Conservation (phyloP, 2,329 filamentous ascomycete species). For the Sarocladium kiliense region DNA sequence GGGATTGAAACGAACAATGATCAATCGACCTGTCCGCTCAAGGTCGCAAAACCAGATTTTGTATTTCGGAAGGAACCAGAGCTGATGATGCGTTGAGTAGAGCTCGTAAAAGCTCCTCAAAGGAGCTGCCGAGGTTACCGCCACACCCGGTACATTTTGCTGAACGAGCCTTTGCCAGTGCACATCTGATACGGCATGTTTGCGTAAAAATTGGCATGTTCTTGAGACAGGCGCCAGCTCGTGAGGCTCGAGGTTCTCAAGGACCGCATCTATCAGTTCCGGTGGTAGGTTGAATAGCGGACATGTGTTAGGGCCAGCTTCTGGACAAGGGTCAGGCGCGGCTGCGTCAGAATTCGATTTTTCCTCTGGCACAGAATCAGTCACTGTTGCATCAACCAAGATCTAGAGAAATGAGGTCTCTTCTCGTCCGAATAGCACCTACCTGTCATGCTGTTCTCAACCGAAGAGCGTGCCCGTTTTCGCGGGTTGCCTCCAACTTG, state of each 20-base stretch:
- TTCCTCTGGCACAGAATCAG: too few relatives aligned
- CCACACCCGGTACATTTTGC: slow-evolving; percentile 54
- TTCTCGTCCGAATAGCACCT: too few relatives aligned
- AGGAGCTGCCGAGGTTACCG: slow-evolving; percentile 50
- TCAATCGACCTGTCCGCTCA: slow-evolving; percentile 66
- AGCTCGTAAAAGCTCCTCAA: slow-evolving; percentile 63
- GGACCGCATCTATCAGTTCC: slow-evolving; percentile 70
- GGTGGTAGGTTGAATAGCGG: slow-evolving; percentile 56
- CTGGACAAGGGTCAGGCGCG: too few relatives aligned
- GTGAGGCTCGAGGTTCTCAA: slow-evolving; percentile 58
- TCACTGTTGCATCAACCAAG: too few relatives aligned
- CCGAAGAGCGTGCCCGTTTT: neutral
- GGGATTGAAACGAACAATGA: slow-evolving; percentile 73
- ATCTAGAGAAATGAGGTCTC: too few relatives aligned
- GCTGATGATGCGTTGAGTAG: slow-evolving; percentile 68
- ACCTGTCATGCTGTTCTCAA: neutral
- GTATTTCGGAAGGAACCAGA: slow-evolving; percentile 77
- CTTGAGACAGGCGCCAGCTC: slow-evolving; percentile 57
- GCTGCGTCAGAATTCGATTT: too few relatives aligned
- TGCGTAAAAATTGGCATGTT: slow-evolving; percentile 57
- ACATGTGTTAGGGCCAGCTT: too few relatives aligned
- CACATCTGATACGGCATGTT: slow-evolving; percentile 58
- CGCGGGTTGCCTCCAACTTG: neutral
- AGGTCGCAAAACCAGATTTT: slow-evolving; percentile 84
- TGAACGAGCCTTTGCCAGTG: slow-evolving; percentile 71